phyloP scores from a whole-genome alignment of 352 stramenopile genomes.

The Phytophthora multivora region DNA sequence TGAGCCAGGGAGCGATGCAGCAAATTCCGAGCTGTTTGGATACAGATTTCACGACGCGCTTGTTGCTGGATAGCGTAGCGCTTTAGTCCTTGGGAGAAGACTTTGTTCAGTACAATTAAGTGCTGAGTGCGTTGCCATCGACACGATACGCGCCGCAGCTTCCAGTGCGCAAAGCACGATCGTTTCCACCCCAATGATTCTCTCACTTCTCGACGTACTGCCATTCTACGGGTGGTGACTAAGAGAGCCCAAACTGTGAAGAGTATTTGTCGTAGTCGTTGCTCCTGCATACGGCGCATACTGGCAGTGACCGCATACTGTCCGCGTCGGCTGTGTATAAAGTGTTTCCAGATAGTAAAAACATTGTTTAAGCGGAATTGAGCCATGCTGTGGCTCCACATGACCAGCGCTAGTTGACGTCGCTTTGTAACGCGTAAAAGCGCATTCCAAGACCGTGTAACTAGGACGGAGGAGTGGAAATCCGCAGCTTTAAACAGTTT shows the following conservation, averaged over 20 bases:
- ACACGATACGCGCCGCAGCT: slow-evolving; percentile 24
- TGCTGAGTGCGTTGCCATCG: slow-evolving; percentile 22
- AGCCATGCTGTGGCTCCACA: slow-evolving; percentile 26
- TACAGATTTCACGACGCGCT: slow-evolving; percentile 23
- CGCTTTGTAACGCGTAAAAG: slow-evolving; percentile 30
- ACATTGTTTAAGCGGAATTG: slow-evolving; percentile 11
- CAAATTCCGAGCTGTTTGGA: slow-evolving; percentile 10
- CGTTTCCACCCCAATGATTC: slow-evolving; percentile 16
- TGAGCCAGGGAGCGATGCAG: slow-evolving; percentile 18
- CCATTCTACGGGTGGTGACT: not conserved
- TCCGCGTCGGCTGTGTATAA: slow-evolving; percentile 1
- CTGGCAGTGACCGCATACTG: slow-evolving; percentile 15
- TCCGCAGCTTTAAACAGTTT: slow-evolving; percentile 14
- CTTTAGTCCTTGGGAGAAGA: slow-evolving; percentile 19
- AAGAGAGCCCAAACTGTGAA: slow-evolving; percentile 23
- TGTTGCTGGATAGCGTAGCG: slow-evolving; percentile 32
- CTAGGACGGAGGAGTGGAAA: slow-evolving; percentile 13
- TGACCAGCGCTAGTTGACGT: slow-evolving; percentile 31
- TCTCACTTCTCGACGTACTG: not conserved
- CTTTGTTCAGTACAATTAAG: slow-evolving; percentile 2
- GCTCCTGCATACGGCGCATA: slow-evolving; percentile 26
- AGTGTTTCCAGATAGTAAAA: slow-evolving; percentile 16
- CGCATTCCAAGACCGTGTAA: slow-evolving; percentile 23
- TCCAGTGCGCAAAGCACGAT: slow-evolving; percentile 27
- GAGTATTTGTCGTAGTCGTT: slow-evolving; percentile 10